Conservation (phyloP, 164 flowering plant genomes). For the Dillenia turbinata region DNA sequence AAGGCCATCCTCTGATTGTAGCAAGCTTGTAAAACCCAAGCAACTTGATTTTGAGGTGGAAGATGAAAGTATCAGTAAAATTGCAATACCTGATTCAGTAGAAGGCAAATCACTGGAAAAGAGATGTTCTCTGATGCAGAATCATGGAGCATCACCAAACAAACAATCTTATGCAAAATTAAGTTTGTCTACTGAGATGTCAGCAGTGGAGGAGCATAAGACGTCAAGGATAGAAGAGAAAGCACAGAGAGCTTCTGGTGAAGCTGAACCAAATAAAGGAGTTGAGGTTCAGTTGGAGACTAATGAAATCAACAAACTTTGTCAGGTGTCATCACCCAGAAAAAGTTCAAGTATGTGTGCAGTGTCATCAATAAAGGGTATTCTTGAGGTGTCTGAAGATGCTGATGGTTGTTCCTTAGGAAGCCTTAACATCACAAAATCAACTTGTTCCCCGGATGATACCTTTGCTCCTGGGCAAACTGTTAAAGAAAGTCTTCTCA, state of each 20-base stretch:
- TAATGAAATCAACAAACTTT: slow-evolving; percentile 1
- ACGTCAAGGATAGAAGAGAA: slow-evolving; percentile 12
- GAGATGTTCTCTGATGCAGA: background rate
- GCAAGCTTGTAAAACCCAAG: slow-evolving; percentile 35
- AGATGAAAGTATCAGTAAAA: slow-evolving; percentile 21
- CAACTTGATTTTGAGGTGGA: slow-evolving; percentile 45
- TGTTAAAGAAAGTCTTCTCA: no score
- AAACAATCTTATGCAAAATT: background rate
- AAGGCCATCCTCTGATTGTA: slow-evolving; percentile 16
- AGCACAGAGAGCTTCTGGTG: slow-evolving; percentile 9
- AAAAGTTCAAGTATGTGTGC: slow-evolving; percentile 8
- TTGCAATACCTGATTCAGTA: slow-evolving; percentile 4
- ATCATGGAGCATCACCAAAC: no score
- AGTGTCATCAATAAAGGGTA: slow-evolving; percentile 7
- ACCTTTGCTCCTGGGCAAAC: no score
- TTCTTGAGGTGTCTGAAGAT: slow-evolving; percentile 3
- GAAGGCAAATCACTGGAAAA: slow-evolving; percentile 14
- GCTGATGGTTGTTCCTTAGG: background rate
- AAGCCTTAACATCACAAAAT: no score
- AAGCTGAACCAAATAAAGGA: slow-evolving; percentile 8
- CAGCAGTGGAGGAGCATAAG: slow-evolving; percentile 11
- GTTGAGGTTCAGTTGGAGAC: slow-evolving; percentile 1
- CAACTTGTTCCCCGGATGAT: no score
- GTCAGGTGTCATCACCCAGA: slow-evolving; percentile 1
- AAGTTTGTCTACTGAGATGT: background rate